Base-by-base conservation (phyloP, 495 filamentous ascomycete genomes). In the Coniosporium apollinis region DNA sequence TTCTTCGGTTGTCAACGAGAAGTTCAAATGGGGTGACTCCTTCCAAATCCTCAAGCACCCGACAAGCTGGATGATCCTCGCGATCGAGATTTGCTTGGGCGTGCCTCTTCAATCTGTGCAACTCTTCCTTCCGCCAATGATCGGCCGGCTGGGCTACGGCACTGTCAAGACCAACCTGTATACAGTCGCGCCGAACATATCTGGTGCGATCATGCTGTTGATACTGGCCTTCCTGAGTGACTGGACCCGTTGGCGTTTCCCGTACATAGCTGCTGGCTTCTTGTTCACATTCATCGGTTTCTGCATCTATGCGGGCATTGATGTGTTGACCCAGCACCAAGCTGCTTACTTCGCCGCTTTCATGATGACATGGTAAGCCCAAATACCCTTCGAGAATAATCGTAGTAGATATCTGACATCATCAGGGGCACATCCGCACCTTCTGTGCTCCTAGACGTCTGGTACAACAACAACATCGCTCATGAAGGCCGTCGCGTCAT, bases 401-500 rank as follows among this genome's bases (percentile, higher is more conserved):
- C 22, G 22, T n/a, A 7, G 22, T 26, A 26, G 22, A 6, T n/a
- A 7, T 26, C 7, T n/a, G 22, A 26, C 22, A n/a, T 6, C 22
- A 26, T 6, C 7, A 8, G 38, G 34, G 66, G 65, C 10, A 69
- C 67, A 1, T 64, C 59, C 0, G 65, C 66, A 1, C 66, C 66
- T 1, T 67, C 63, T 1, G 66, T 71, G 3, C 48, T 71, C 5
- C 53, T 69, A 0, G 62, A 60, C 29, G 56, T 54, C 13, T 76
- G 73, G 78, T 82, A 80, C 49, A 82, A 80, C 49, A 87, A 87
- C 59, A 87, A 87, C 39, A 66, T 79, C 13, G 76, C 79, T 1
- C 67, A 84, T 43, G 81, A 85, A 54, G 71, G 74, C 29, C 67
- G 70, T 15, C 73, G 81, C 17, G 66, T 84, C 6, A 62, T 74